Conservation (phyloP, 208 protist genomes). For the Jaenimonas drosophilae region DNA sequence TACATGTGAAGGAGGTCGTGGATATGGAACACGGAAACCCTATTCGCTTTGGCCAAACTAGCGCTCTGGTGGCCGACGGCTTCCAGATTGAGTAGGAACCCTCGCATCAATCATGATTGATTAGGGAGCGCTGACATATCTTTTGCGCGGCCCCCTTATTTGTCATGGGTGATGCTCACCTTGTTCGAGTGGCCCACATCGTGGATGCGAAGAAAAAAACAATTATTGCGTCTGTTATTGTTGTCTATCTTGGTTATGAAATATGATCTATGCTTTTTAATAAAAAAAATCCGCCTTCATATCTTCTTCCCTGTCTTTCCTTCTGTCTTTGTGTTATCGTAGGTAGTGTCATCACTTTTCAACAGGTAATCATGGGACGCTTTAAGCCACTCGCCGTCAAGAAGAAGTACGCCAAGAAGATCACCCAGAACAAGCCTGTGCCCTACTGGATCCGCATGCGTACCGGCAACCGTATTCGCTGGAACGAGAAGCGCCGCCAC, state of each 20-base stretch:
- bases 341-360: slow-evolving; percentile 3
- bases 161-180: too few species aligned
- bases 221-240: slow-evolving; percentile 6
- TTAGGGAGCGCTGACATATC: too few species aligned
- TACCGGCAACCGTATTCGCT: slow-evolving; percentile 90
- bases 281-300: background rate
- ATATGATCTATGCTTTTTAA: background rate
- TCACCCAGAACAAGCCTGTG: slow-evolving; percentile 90
- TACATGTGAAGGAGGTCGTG: slow-evolving; percentile 49
- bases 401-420: slow-evolving; percentile 93
- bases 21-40: slow-evolving; percentile 36
- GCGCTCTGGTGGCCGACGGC: slow-evolving; percentile 29
- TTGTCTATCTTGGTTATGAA: background rate
- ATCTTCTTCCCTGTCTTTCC: slow-evolving; percentile 5
- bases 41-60: slow-evolving; percentile 54
- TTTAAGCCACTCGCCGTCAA: slow-evolving; percentile 90
- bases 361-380: slow-evolving; percentile 52
- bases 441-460: slow-evolving; percentile 91
- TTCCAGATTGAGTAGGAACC: slow-evolving; percentile 35
- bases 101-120: background rate
- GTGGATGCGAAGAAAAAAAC: slow-evolving; percentile 5
- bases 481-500: slow-evolving; percentile 94
- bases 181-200: too few species aligned
- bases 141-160: too few species aligned
- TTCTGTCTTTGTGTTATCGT: slow-evolving; percentile 2